Evolutionary conservation across 805 yeast genomes (phyloP), one percentile per base, ranked within the genome.

Genomic region (Dipodascopsis uninucleata): DNA sequence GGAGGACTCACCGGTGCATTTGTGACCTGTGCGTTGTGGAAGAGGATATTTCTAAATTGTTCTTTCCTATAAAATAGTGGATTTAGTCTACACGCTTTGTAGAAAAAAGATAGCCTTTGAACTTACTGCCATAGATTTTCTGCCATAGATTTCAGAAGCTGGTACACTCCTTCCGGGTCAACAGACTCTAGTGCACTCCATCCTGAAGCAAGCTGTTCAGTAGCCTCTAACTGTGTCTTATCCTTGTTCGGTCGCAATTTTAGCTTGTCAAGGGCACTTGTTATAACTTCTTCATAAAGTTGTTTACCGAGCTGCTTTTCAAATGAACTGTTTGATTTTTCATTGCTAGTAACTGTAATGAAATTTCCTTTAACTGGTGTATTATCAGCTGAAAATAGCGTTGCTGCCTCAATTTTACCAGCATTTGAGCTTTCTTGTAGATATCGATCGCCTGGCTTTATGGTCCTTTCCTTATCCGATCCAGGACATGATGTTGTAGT

Each of bases 141-240:
- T 2, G 35, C n/a, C 17, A 45, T 17, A 16, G 38, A 16, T 28
- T 39, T 33, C 31, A 52, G 21, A 18, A 52, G 9, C 36, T 25
- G 23, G 20, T 26, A 33, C 36, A 41, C 52, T 5, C 29, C 36
- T 25, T 38, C 55, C n/a, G 56, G 53, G 31, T 51, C 41, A 9
- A 37, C 23, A 6, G 52, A 47, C 20, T 53, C 56, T 20, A 54
- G 24, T 5, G 39, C 26, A 22, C 31, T 42, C 58, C 58, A 54
- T 4, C 39, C 51, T 22, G 26, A 32, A 32, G 39, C 39, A 16
- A 54, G 29, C 9, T 32, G 41, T 2, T 28, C 25, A 10, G 31
- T 18, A 9, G 58, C 58, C 7, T 49, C 53, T 4, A 16, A 17
- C 28, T 46, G 37, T 12, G 45, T 28, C 8, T 39, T 21, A 14